A percentile compares a stretch with the other conserved stretches of the same genome.
These are phyloP conservation scores for Nothophaeocryptopus gaeumannii DNA, from an alignment of 2,329 filamentous ascomycete species.

Conservation along the genomic window DNA sequence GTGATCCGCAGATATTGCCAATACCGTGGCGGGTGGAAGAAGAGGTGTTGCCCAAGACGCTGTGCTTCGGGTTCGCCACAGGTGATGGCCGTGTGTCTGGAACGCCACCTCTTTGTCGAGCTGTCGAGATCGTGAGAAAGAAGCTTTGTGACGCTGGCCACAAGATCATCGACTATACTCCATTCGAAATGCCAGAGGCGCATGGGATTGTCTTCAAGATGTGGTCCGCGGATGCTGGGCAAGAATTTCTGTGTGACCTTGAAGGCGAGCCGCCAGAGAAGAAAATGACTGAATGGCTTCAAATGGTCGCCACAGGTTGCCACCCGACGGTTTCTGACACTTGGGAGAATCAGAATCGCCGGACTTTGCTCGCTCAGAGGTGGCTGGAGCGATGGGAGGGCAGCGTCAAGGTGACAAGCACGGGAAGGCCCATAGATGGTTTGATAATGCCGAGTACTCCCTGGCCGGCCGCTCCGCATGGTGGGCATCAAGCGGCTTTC, in stretches of 20 bases:
- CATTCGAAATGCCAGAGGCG: slow-evolving; percentile 14
- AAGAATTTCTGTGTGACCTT: slow-evolving; percentile 17
- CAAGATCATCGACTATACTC: slow-evolving; percentile 14
- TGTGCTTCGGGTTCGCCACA: slow-evolving; percentile 16
- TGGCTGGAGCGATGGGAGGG: slow-evolving; percentile 19
- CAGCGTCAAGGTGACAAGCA: slow-evolving; percentile 8
- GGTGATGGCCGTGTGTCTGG: slow-evolving; percentile 6
- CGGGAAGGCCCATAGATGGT: slow-evolving; percentile 16
- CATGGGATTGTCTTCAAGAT: slow-evolving; percentile 12
- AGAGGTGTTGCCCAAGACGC: slow-evolving; percentile 7
- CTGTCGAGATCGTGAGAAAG: slow-evolving; percentile 7
- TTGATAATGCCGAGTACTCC: slow-evolving; percentile 18
- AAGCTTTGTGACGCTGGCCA: slow-evolving; percentile 17
- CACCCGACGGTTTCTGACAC: slow-evolving; percentile 15
- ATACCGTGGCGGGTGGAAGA: slow-evolving; percentile 13
- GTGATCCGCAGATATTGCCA: slow-evolving; percentile 11
- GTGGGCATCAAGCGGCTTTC: slow-evolving; percentile 13
- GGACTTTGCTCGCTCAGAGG: slow-evolving; percentile 10
- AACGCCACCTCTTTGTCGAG: slow-evolving; percentile 12
- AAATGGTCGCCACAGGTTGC: slow-evolving; percentile 10
- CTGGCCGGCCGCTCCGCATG: slow-evolving; percentile 16
- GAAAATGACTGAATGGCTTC: slow-evolving; percentile 9
- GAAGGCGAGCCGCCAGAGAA: slow-evolving; percentile 15
- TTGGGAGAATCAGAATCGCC: slow-evolving; percentile 15
- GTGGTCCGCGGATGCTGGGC: slow-evolving; percentile 17